phyloP scores from a whole-genome alignment of 129 eudicot species.

The Smallanthus sonchifolius region DNA sequence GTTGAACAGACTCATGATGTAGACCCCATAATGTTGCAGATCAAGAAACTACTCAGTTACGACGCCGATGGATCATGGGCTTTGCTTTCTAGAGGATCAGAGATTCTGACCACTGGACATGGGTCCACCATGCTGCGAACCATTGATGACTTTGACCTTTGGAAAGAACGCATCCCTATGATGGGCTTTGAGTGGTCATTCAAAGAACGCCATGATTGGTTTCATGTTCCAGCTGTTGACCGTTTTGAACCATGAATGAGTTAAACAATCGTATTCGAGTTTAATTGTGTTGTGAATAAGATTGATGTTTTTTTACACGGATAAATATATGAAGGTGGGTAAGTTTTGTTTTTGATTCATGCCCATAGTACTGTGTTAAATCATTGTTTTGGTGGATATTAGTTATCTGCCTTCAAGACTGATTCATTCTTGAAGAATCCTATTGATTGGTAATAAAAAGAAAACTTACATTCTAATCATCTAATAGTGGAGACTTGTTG shows the following conservation, averaged over 20 bases:
- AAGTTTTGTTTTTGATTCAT: too few relatives aligned
- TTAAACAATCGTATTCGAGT: too few relatives aligned
- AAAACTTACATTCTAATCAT: too few relatives aligned
- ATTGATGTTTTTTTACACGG: too few relatives aligned
- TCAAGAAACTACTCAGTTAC: constrained; percentile 58
- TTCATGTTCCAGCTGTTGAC: constrained; percentile 40
- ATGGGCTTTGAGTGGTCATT: constrained; percentile 47
- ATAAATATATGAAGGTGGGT: too few relatives aligned
- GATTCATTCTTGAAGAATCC: too few relatives aligned
- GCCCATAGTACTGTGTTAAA: too few relatives aligned
- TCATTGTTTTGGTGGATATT: too few relatives aligned
- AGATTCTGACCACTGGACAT: constrained; percentile 41
- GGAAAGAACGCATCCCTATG: constrained; percentile 43
- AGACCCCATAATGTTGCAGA: constrained; percentile 56
- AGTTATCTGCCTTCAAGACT: too few relatives aligned
- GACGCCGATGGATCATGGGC: constrained; percentile 85
- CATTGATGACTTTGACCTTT: constrained; percentile 30
- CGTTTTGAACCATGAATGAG: constrained; percentile 20
- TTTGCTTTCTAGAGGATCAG: constrained; percentile 53
- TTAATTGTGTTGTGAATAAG: too few relatives aligned
- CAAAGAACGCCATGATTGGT: constrained; percentile 33
- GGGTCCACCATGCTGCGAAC: constrained; percentile 41
- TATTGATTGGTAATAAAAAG: too few relatives aligned
- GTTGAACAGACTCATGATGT: constrained; percentile 44
- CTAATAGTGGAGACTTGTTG: too few relatives aligned